phyloP scores from a whole-genome alignment of 345 rosid species.

The Passiflora organensis region DNA sequence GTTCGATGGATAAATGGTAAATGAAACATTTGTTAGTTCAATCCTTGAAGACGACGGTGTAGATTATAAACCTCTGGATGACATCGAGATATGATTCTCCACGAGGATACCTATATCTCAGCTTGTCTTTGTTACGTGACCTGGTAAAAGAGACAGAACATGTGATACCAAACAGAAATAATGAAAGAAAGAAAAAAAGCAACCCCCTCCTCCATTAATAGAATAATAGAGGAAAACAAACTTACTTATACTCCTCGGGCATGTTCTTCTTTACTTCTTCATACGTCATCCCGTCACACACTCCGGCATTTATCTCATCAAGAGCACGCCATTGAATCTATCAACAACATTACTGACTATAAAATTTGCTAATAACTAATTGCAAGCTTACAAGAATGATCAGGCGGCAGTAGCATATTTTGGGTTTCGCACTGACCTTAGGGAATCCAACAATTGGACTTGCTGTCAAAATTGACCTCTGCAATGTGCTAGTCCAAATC shows the following conservation, averaged over 20 bases:
- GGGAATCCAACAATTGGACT: constrained; percentile 87
- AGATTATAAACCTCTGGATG: constrained; percentile 79
- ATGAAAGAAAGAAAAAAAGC: no score
- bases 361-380: background rate
- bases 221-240: constrained; percentile 4
- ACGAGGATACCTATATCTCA: constrained; percentile 93
- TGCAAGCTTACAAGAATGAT: background rate
- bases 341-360: constrained; percentile 1
- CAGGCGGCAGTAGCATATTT: background rate
- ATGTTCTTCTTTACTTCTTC: constrained; percentile 87
- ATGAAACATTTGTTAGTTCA: background rate
- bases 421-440: constrained; percentile 49
- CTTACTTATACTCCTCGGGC: constrained; percentile 99
- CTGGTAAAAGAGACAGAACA: constrained; percentile 30
- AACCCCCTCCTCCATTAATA: no score
- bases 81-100: constrained; percentile 99
- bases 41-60: background rate
- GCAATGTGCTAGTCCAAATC: constrained; percentile 99
- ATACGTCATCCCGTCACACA: constrained; percentile 98
- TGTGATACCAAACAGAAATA: no score
- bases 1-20: constrained; percentile 5
- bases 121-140: constrained; percentile 82
- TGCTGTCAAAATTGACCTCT: constrained; percentile 83
- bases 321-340: constrained; percentile 99
- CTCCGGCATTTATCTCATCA: constrained; percentile 98